A percentile compares a stretch with the other conserved stretches of the same genome.
phyloP scores from a whole-genome alignment of 257 asterid genomes.

The Penstemon davidsonii region DNA sequence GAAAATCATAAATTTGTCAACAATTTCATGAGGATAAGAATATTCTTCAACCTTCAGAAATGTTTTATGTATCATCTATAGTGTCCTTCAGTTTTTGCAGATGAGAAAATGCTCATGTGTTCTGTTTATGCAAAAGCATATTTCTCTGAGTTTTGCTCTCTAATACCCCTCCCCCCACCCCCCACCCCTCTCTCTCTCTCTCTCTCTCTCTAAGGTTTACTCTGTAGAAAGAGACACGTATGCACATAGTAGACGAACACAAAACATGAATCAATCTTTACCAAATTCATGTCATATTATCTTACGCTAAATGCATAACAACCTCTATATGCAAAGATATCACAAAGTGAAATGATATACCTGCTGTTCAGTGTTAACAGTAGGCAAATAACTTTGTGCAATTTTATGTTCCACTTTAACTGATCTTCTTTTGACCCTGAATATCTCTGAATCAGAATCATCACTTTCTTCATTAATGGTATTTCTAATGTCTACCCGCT shows the following conservation, averaged over 20 bases:
- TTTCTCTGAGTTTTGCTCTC: not conserved
- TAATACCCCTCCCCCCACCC: no score
- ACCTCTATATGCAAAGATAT: not conserved
- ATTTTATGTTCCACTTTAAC: slow-evolving; percentile 53
- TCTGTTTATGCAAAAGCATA: not conserved
- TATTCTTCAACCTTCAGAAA: no score
- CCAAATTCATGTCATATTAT: slow-evolving; percentile 14
- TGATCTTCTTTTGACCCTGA: slow-evolving; percentile 80
- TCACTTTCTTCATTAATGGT: slow-evolving; percentile 53
- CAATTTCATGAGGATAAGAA: no score
- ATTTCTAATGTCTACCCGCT: slow-evolving; percentile 32
- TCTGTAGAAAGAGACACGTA: not conserved
- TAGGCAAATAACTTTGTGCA: slow-evolving; percentile 38
- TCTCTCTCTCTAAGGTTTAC: no score
- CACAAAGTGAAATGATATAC: slow-evolving; percentile 33
- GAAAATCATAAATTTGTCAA: no score
- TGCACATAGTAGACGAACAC: slow-evolving; percentile 3
- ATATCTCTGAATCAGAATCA: slow-evolving; percentile 82
- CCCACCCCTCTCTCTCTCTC: no score
- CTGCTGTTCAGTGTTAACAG: slow-evolving; percentile 52
- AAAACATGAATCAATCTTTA: slow-evolving; percentile 3
- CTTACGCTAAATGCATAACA: slow-evolving; percentile 3
- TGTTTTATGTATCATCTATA: no score
- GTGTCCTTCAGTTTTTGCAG: no score
- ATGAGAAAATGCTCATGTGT: no score